Evolutionary conservation across 768 basidiomycete species (phyloP), one percentile per base, ranked within the genome.

Genomic region (Mrakia gelida): DNA sequence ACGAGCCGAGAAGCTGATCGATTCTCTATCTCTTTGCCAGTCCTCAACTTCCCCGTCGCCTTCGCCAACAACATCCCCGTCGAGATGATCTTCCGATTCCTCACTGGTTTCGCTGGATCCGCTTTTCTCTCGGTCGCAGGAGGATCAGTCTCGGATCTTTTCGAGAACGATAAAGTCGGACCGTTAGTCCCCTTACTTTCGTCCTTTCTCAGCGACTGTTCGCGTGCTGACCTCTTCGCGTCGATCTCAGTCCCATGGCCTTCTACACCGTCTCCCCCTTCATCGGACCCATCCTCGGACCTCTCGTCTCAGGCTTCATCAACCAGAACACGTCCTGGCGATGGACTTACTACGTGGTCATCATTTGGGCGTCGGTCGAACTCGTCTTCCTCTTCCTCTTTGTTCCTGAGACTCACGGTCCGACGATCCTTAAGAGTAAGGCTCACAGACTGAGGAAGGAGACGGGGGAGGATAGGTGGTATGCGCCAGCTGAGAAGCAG

Each of bases 291-390:
- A 86, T 88, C 2, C 80, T 90, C 32, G 81, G 73, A 38, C 15
- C 80, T 2, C 72, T 83, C 34, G 30, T 83, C 6, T 78, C 80
- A 11, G 88, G 91, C 28, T 92, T 92, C 83, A 90, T 93, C 81
- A 92, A 91, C 81, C 88, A 91, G 83, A 81, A 85, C 56, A 80
- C 82, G 1, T 49, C 80, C n/a, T 84, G 84, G 84, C 70, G 91
- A 78, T 94, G 92, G 92, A 92, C 92, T 0, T 94, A 90, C 84
- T 89, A 90, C 76, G 84, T 91, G 23, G 82, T 91, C 76, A 79
- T 90, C 2, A 91, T 91, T 30, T 94, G 92, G 93, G 86, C 88
- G 0, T 89, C 88, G 70, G 84, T 84, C 3, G 87, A 92, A 82
- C 83, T 87, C 13, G 71, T 88, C 11, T 85, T 88, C 0, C 84